phyloP scores from a whole-genome alignment of 169 alveolate species.

The Toxoplasma gondii region DNA sequence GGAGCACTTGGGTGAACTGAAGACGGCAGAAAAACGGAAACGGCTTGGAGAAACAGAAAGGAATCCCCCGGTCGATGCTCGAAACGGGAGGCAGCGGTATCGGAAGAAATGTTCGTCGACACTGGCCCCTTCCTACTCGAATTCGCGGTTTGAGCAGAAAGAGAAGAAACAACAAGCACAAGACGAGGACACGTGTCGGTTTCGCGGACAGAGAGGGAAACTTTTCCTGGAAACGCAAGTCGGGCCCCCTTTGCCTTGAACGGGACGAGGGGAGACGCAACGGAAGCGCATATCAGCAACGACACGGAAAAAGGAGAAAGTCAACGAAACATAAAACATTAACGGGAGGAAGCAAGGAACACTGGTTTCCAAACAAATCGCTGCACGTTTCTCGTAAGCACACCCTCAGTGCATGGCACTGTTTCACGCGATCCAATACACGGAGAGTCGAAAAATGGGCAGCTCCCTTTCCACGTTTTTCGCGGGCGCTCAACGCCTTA shows the following conservation, averaged over 20 bases:
- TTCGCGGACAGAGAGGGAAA: background rate
- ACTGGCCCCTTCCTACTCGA: too few species aligned
- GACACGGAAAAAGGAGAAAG: background rate
- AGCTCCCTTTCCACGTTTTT: background rate
- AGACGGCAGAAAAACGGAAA: background rate
- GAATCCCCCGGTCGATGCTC: too few species aligned
- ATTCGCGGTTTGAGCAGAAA: background rate
- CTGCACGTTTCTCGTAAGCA: background rate
- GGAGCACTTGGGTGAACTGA: background rate
- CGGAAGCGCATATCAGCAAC: background rate
- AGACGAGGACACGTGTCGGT: background rate
- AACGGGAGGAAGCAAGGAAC: background rate
- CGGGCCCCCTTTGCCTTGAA: background rate
- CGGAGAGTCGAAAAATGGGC: background rate
- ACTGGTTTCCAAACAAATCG: background rate
- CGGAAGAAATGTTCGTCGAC: too few species aligned
- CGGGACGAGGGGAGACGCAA: background rate
- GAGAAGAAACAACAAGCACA: background rate
- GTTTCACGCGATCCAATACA: background rate
- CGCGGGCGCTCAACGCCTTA: background rate
- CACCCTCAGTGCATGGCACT: background rate
- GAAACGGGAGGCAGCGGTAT: too few species aligned
- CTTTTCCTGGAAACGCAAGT: background rate
- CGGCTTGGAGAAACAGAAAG: background rate
- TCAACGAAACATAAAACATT: background rate